Evolutionary conservation across 495 filamentous ascomycete species (phyloP), one percentile per base, ranked within the genome.

Genomic region (Aspergillus incahuasiensis): DNA sequence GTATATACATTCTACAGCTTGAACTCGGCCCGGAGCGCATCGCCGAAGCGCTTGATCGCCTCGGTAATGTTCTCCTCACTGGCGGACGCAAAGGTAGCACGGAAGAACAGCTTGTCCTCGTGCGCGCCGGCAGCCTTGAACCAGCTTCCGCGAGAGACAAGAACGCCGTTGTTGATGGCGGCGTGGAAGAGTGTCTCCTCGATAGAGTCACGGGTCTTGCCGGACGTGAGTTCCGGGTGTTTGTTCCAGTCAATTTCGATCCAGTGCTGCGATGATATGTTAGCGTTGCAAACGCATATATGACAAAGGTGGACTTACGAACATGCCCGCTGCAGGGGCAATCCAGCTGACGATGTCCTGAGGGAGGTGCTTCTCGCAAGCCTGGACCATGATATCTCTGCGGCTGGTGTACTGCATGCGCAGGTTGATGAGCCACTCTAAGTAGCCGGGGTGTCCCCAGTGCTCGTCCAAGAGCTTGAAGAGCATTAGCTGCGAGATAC

Each of bases 291-390:
- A 24, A 0, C 15, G n/a, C 6, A 35, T 0, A n/a, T 7, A 6
- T 11, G 34, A 2, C 1, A 19, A 24, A 16, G 8, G 1, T 4
- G 6, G 11, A 86, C 86, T 78, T 72, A 90, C 87, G 79, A 98
- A 98, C 94, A 98, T 98, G 65, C 94, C 94, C n/a, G 94, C 92
- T 34, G 79, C 78, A 2, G 94, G 92, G 6, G 88, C 75, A 34
- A 70, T 79, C 95, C 94, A 98, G 71, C 82, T 87, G 12, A 89
- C 88, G 41, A 98, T 74, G 44, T 89, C 86, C 21, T 66, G 68
- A 0, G 94, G 94, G 28, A 98, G 70, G 55, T 86, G 81, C 61
- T 80, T 79, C 72, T 96, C 91, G 60, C 91, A 96, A 0, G 94
- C 90, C 25, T 79, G 78, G n/a, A 95, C 75, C 48, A 98, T 77